Percentiles rank a stretch among this genome's conserved stretches.
Conservation (phyloP, 352 stramenopile genomes). For the Globisporangium barbulae region DNA sequence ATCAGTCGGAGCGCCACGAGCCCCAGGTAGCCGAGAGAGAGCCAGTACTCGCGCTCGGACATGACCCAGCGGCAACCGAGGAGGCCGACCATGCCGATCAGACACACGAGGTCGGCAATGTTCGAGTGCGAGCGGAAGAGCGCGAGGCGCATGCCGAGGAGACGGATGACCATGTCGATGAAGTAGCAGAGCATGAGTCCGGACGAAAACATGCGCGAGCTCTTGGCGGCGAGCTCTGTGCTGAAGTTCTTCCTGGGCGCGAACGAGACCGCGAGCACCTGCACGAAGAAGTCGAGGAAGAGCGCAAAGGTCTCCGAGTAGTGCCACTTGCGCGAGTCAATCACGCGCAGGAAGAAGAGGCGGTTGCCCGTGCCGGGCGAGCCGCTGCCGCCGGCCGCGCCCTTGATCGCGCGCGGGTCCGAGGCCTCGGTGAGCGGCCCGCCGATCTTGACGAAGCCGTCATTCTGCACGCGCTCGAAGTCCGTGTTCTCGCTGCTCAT, state of each 20-base stretch:
- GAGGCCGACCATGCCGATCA: constrained; percentile 58
- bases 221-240: constrained; percentile 59
- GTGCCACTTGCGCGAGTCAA: constrained; percentile 88
- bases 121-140: constrained; percentile 81
- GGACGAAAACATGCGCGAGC: constrained; percentile 70
- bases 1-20: constrained; percentile 74
- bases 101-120: constrained; percentile 73
- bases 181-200: constrained; percentile 81
- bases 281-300: constrained; percentile 85
- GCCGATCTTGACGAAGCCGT: constrained; percentile 80
- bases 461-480: constrained; percentile 56
- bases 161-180: constrained; percentile 79
- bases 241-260: constrained; percentile 54
- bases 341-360: constrained; percentile 78
- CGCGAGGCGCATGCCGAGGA: constrained; percentile 67
- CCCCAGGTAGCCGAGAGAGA: constrained; percentile 65
- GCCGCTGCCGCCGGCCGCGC: constrained; percentile 7
- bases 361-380: constrained; percentile 44
- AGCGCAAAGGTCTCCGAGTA: constrained; percentile 84
- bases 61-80: constrained; percentile 54
- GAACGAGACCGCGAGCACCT: constrained; percentile 81
- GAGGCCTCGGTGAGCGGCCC: constrained; percentile 63
- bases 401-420: constrained; percentile 70
- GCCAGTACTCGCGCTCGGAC: constrained; percentile 60
- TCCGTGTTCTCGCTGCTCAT: constrained; percentile 34